phyloP scores from a whole-genome alignment of 352 stramenopile genomes.

The Aphanomyces euteiches region DNA sequence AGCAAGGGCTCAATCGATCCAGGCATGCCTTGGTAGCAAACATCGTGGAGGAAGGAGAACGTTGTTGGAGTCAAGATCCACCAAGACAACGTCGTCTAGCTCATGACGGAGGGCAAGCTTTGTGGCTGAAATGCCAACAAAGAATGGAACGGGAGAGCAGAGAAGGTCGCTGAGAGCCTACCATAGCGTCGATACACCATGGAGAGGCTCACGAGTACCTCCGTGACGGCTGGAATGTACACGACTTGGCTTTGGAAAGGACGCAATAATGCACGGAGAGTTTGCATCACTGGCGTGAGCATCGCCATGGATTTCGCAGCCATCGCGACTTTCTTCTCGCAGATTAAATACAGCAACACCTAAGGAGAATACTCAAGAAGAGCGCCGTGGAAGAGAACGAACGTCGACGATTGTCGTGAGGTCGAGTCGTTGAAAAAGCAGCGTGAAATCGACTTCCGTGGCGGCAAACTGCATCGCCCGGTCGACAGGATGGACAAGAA shows the following conservation, averaged over 20 bases:
- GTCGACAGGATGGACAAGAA: slow-evolving; percentile 37
- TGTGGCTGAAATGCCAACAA: slow-evolving; percentile 63
- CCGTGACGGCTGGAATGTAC: slow-evolving; percentile 66
- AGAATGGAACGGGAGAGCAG: slow-evolving; percentile 67
- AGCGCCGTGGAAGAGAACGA: background rate
- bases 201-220: slow-evolving; percentile 36
- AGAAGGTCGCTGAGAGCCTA: slow-evolving; percentile 69
- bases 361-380: background rate
- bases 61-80: slow-evolving; percentile 68
- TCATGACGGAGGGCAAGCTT: slow-evolving; percentile 41
- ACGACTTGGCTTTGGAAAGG: slow-evolving; percentile 71
- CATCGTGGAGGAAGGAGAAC: slow-evolving; percentile 45
- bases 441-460: slow-evolving; percentile 60
- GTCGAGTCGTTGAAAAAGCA: slow-evolving; percentile 66
- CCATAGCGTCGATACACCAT: background rate
- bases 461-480: slow-evolving; percentile 41
- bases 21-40: slow-evolving; percentile 35
- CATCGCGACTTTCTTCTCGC: slow-evolving; percentile 67
- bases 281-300: slow-evolving; percentile 61
- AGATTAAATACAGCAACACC: slow-evolving; percentile 52
- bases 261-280: slow-evolving; percentile 52
- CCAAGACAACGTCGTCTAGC: slow-evolving; percentile 55
- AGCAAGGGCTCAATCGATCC: background rate
- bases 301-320: slow-evolving; percentile 53
- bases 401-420: slow-evolving; percentile 68